Conservation (phyloP, 1,284 basidiomycete genomes). For the Sanghuangporus baumii region DNA sequence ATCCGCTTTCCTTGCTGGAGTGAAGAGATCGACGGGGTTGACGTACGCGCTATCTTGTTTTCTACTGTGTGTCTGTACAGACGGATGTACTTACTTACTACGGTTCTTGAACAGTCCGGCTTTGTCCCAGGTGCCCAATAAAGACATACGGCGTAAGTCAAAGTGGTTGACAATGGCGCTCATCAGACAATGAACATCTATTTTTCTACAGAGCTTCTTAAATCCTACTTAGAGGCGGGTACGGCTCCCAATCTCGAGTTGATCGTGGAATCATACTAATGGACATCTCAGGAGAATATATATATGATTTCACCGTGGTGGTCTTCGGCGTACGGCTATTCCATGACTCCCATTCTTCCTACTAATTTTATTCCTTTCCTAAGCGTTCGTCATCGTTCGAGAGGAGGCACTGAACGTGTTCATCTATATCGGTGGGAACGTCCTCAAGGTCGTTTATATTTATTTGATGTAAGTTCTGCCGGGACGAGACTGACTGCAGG, state of each 20-base stretch:
- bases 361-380: constrained; percentile 16
- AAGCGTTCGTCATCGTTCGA: constrained; percentile 75
- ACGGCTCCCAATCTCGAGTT: constrained; percentile 1
- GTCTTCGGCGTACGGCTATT: constrained; percentile 59
- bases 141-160: constrained; percentile 72
- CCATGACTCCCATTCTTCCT: constrained; percentile 10
- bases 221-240: constrained; percentile 76
- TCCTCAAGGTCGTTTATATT: background rate
- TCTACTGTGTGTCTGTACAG: background rate
- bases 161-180: background rate
- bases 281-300: constrained; percentile 59
- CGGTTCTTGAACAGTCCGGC: constrained; percentile 45
- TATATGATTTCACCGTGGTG: constrained; percentile 78
- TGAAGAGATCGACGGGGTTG: constrained; percentile 74
- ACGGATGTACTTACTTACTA: background rate
- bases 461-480: background rate
- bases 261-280: background rate
- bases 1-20: constrained; percentile 72
- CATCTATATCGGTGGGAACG: background rate
- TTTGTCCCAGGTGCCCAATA: constrained; percentile 69
- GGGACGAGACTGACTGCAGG: background rate
- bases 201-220: constrained; percentile 49
- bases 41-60: constrained; percentile 52
- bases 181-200: constrained; percentile 6
- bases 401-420: constrained; percentile 32